Base-by-base conservation (phyloP, 2,329 filamentous ascomycete genomes). In the Pseudovirgaria hyperparasitica region DNA sequence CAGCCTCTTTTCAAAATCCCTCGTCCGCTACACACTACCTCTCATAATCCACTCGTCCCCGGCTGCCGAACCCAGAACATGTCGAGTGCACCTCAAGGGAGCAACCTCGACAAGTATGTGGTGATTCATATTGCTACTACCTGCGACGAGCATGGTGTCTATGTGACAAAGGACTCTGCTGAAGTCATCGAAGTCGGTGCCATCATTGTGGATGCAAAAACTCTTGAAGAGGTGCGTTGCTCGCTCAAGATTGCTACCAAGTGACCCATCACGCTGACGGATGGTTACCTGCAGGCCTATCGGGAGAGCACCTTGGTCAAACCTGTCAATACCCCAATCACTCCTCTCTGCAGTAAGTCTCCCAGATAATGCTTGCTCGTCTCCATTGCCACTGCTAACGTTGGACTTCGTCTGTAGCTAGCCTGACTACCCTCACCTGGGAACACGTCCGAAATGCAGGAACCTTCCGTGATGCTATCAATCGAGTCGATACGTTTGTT, bases 131-230 rank as follows among this genome's bases (percentile, higher is more conserved):
- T 96, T 50, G 90, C 90, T 38, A 98, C 90, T 19, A 98, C 90
- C 43, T 98, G 90, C 62, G 90, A 98, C 58, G 90, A 98, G 58
- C 90, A 98, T 61, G 90, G 90, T 37, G 90, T 98, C 40, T 98
- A 98, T 58, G 90, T 98, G 33, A 98, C 90, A 34, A 96, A 96
- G 62, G 90, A 98, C 61, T 96, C 90, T 33, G 90, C 90, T 36
- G 90, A 98, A 65, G 90, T 98, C 41, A 98, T 98, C 58, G 90
- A 98, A 70, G 71, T 98, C 52, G 90, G 87, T 38, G 98, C 90
- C 90, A 93, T 96, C 51, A 63, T 98, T 48, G 69, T 94, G 37
- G 86, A 94, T 54, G 79, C 84, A 40, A 90, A 87, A 63, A 79
- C 72, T 38, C 80, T 85, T 45, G 86, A 94, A 46, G 86, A 94